Conservation (phyloP, 2,329 filamentous ascomycete genomes). For the Colletotrichum scovillei region DNA sequence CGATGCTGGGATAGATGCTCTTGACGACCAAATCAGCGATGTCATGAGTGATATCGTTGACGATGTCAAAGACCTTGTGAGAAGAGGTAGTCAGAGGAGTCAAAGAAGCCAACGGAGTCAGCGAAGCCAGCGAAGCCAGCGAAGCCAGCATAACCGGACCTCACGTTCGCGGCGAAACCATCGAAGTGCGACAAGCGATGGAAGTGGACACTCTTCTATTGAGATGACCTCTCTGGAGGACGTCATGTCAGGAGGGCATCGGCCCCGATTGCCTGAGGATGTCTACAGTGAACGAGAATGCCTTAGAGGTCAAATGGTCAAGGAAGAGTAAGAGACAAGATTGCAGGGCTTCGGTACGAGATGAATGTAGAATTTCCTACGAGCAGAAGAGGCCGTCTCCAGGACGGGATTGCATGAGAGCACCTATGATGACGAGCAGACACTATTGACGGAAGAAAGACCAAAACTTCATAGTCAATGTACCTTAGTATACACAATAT, state of each 20-base stretch:
- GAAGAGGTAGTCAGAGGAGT: slow-evolving; percentile 25
- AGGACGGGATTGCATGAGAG: not conserved
- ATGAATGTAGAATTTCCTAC: slow-evolving; percentile 7
- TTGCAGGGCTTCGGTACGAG: slow-evolving; percentile 4
- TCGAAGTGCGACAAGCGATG: slow-evolving; percentile 27
- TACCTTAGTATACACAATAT: slow-evolving; percentile 19
- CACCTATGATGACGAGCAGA: not conserved
- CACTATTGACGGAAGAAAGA: not conserved
- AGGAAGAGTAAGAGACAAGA: slow-evolving; percentile 43
- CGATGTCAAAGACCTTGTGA: slow-evolving; percentile 44
- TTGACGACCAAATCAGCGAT: slow-evolving; percentile 51
- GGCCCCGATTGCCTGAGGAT: slow-evolving; percentile 37
- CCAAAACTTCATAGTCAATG: not conserved
- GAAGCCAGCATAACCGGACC: not conserved
- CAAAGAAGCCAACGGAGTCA: slow-evolving; percentile 2
- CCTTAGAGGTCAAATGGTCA: slow-evolving; percentile 50
- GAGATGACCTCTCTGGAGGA: slow-evolving; percentile 43
- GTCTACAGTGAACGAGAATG: slow-evolving; percentile 47
- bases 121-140: not conserved
- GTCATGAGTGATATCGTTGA: slow-evolving; percentile 48
- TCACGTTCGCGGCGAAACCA: slow-evolving; percentile 19
- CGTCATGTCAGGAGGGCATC: slow-evolving; percentile 37
- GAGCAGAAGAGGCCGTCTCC: not conserved
- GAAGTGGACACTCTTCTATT: slow-evolving; percentile 37
- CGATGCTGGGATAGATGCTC: slow-evolving; percentile 48